These are phyloP conservation scores for Phyllosticta citribraziliensis DNA, from an alignment of 2,329 filamentous ascomycete genomes.

Conservation along the genomic window DNA sequence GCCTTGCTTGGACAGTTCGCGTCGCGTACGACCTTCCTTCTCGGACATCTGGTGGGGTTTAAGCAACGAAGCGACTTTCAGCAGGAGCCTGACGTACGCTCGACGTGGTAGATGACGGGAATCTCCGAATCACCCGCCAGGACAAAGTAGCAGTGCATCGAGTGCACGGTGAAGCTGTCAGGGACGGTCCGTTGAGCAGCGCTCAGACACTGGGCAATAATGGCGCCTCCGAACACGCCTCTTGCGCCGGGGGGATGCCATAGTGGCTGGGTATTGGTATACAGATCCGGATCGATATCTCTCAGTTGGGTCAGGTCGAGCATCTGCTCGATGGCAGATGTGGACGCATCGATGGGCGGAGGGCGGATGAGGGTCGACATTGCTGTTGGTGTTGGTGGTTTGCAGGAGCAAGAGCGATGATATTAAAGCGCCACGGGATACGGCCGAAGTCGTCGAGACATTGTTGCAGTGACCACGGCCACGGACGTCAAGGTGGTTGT, in stretches of 20 bases:
- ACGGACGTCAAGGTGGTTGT: background rate
- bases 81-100: conserved; percentile 31
- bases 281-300: conserved; percentile 74
- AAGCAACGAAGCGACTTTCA: background rate
- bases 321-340: conserved; percentile 78
- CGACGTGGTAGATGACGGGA: conserved; percentile 89
- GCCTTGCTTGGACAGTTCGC: conserved; percentile 88
- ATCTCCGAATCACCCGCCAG: conserved; percentile 77
- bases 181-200: conserved; percentile 85
- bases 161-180: conserved; percentile 72
- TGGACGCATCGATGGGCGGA: conserved; percentile 60
- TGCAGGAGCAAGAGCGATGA: background rate
- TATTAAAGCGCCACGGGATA: background rate
- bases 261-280: conserved; percentile 83
- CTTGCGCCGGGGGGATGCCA: conserved; percentile 90
- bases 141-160: conserved; percentile 98
- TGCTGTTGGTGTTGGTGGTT: background rate
- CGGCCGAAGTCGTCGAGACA: background rate
- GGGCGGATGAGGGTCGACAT: conserved; percentile 60
- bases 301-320: conserved; percentile 74
- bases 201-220: conserved; percentile 83
- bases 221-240: conserved; percentile 86
- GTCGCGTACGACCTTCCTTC: conserved; percentile 86
- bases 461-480: background rate
- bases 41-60: conserved; percentile 51